A percentile compares a stretch with the other conserved stretches of the same genome.
These are phyloP conservation scores for Verticillium dahliae DNA, from an alignment of 2,329 filamentous ascomycete species.

Conservation along the genomic window DNA sequence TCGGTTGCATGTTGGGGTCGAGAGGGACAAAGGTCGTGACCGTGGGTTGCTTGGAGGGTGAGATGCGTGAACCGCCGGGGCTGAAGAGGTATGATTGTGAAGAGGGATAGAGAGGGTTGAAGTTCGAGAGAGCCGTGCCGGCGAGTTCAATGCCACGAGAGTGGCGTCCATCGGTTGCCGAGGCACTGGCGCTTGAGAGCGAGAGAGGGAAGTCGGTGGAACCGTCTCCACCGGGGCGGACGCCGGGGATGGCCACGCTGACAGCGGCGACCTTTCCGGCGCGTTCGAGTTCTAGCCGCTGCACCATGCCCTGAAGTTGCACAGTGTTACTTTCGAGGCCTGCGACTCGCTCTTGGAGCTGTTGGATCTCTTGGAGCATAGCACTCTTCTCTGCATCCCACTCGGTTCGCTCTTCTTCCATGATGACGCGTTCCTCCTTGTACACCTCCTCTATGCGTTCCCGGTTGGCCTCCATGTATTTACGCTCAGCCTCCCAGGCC, in stretches of 20 bases:
- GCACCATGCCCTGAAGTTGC: constrained; percentile 8
- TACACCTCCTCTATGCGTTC: constrained; percentile 49
- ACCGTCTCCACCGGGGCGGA: constrained; percentile 7
- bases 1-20: constrained; percentile 37
- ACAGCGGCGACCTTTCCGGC: constrained; percentile 12
- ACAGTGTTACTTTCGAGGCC: constrained; percentile 29
- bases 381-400: constrained; percentile 38
- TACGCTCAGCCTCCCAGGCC: constrained; percentile 47
- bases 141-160: not conserved
- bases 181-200: not conserved
- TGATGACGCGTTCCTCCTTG: constrained; percentile 44
- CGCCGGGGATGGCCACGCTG: constrained; percentile 9
- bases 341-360: constrained; percentile 31
- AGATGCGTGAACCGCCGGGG: constrained; percentile 23
- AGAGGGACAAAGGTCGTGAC: constrained; percentile 30
- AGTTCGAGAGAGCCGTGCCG: not conserved
- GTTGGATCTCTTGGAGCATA: constrained; percentile 32
- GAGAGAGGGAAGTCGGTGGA: constrained; percentile 8
- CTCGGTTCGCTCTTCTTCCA: constrained; percentile 41
- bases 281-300: constrained; percentile 10
- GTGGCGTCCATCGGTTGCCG: not conserved
- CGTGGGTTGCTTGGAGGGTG: constrained; percentile 24
- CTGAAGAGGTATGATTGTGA: constrained; percentile 7
- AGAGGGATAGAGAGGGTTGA: not conserved
- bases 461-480: constrained; percentile 46